Evolutionary conservation across 805 yeast species (phyloP), one percentile per base, ranked within the genome.

Genomic region (Saccharomycopsis sp.): DNA sequence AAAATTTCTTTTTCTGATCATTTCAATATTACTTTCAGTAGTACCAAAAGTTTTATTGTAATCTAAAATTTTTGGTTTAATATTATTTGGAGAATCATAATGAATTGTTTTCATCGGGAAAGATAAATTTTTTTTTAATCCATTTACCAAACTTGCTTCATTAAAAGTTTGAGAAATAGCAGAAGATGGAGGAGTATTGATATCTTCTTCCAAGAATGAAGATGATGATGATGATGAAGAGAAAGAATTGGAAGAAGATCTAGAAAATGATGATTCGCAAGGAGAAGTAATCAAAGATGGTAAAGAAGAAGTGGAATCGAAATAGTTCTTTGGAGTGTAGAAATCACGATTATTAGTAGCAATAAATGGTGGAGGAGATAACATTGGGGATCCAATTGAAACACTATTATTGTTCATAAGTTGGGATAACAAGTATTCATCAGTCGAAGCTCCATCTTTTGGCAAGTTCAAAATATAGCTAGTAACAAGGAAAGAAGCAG

Each of bases 41-140:
- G 18, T 33, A 12, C 15, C 15, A 9, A 33, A 17, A 9, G 17
- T 32, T n/a, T 26, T 39, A 23, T 39, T 39, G 25, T 44, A 43
- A 26, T 43, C 44, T 37, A 43, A 39, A 17, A 36, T 31, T 25
- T 39, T 43, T 21, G 46, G 46, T 9, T 5, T 10, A 14, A 28
- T 28, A 9, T 28, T 28, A 23, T 33, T 20, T 6, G 36, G 36
- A 33, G 36, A 33, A 5, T 33, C 36, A 18, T 21, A 33, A 33
- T 14, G 6, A 23, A 6, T 15, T 8, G 36, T 6, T n/a, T n/a
- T n/a, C n/a, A n/a, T n/a, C n/a, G n/a, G n/a, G n/a, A n/a, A n/a
- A n/a, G n/a, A n/a, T n/a, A n/a, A n/a, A n/a, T n/a, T n/a, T n/a
- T n/a, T n/a, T n/a, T n/a, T n/a, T n/a, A n/a, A n/a, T 20, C 33